A percentile compares a stretch with the other conserved stretches of the same genome.
These are phyloP conservation scores for Phlegmacium glaucopus DNA, from an alignment of 768 basidiomycete genomes.

Conservation along the genomic window DNA sequence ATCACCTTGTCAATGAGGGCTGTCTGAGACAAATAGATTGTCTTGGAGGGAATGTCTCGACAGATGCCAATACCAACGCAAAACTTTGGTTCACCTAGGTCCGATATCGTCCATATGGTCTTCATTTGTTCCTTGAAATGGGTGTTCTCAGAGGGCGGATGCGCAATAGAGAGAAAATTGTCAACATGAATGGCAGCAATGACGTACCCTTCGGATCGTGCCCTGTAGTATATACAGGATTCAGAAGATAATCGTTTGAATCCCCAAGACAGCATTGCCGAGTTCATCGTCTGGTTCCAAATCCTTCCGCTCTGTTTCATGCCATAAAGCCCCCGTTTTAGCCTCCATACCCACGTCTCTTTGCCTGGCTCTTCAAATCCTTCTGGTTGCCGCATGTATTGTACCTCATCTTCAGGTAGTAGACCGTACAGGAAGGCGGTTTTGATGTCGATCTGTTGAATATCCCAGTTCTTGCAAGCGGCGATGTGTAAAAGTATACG, in stretches of 20 bases:
- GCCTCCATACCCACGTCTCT: too few relatives aligned
- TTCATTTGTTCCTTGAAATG: conserved; percentile 26
- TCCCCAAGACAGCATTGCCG: conserved; percentile 25
- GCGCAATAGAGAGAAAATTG: conserved; percentile 22
- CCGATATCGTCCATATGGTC: conserved; percentile 26
- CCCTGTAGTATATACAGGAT: conserved; percentile 29
- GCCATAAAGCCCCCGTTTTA: too few relatives aligned
- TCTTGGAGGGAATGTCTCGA: conserved; percentile 10
- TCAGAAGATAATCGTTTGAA: conserved; percentile 29
- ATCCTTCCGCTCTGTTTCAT: too few relatives aligned
- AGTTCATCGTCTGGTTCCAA: too few relatives aligned
- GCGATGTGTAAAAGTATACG: conserved; percentile 33
- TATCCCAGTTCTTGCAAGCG: conserved; percentile 29
- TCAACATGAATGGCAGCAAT: conserved; percentile 33
- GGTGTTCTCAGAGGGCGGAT: conserved; percentile 5
- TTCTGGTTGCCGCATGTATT: conserved; percentile 36
- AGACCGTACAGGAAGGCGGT: conserved; percentile 36
- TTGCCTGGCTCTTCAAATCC: too few relatives aligned
- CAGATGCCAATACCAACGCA: conserved; percentile 28
- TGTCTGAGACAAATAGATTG: conserved; percentile 12
- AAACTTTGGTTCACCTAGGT: conserved; percentile 23
- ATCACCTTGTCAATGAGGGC: conserved; percentile 26
- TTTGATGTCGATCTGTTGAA: conserved; percentile 37
- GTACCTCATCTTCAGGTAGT: conserved; percentile 23
- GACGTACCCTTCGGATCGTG: conserved; percentile 10